Base-by-base conservation (phyloP, 179 eudicot species). In the Silene vulgaris region DNA sequence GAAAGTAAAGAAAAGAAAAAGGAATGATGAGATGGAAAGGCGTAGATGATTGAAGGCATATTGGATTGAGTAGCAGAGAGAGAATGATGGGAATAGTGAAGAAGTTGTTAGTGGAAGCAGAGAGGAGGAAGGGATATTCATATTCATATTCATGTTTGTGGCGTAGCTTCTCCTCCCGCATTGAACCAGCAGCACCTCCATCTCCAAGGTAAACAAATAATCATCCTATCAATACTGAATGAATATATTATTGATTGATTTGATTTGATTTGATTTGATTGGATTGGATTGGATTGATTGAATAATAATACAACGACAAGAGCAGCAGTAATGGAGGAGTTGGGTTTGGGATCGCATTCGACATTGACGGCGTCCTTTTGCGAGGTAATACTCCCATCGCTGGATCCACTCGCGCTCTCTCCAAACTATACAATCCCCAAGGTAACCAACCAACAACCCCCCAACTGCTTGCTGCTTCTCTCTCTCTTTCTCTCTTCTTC, bases 331-430 rank as follows among this genome's bases (percentile, higher is more conserved):
- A 2, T 1, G 17, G 52, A 5, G 37, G 23, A 69, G 86, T 90
- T 70, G 35, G 77, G 4, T 88, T 88, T 73, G 94, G 91, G 32
- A 85, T 88, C 62, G 94, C 94, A 1, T 88, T 89, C 69, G 94
- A 89, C 43, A 89, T 89, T 11, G 94, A 89, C 75, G 94, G 94
- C 43, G 94, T 89, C 21, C 81, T 89, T 76, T 79, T 89, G 13
- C 94, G 90, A 3, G 94, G 91, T 19, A 75, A 77, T 28, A 26
- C 86, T 72, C 87, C 89, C 65, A 89, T 88, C 19, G 91, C 89
- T 40, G 90, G 89, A 29, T 86, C 94, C 63, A 81, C 81, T 6
- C 52, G 48, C 16, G 91, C 93, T 80, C 91, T 89, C 70, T 35
- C 30, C 16, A 81, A 81, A 65, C 71, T 89, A 30, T 89, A 86